phyloP scores from a whole-genome alignment of 2,329 filamentous ascomycete species.

The Ophiocordyceps polyrhachis-furcata region DNA sequence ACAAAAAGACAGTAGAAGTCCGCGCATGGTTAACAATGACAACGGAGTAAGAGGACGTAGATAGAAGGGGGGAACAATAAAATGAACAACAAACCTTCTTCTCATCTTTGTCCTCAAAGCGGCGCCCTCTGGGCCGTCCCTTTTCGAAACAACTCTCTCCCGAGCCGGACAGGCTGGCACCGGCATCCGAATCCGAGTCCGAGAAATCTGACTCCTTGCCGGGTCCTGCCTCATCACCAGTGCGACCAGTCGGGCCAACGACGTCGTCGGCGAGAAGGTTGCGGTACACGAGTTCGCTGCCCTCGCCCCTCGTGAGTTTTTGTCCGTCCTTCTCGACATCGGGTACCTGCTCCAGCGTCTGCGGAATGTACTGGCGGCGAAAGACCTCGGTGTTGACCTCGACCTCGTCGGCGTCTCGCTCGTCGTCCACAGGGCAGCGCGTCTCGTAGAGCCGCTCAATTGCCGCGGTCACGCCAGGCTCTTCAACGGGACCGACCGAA shows the following conservation, averaged over 20 bases:
- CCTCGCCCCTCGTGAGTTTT: conserved; percentile 53
- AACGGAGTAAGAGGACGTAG: not conserved
- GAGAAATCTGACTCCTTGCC: conserved; percentile 24
- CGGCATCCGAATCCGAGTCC: conserved; percentile 30
- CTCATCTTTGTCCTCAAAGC: conserved; percentile 78
- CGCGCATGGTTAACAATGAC: no score
- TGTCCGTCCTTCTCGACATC: conserved; percentile 84
- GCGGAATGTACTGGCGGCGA: conserved; percentile 88
- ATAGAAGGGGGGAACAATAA: not conserved
- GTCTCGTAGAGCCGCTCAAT: conserved; percentile 50
- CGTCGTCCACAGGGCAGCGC: conserved; percentile 27
- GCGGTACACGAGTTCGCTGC: conserved; percentile 64
- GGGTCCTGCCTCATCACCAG: not conserved
- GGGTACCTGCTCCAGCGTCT: conserved; percentile 89
- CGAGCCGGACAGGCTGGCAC: conserved; percentile 24
- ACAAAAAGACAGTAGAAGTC: no score
- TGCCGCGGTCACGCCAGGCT: conserved; percentile 38
- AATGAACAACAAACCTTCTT: conserved; percentile 41
- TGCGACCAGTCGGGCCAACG: conserved; percentile 12
- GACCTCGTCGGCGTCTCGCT: conserved; percentile 35
- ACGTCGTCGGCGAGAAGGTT: conserved; percentile 61
- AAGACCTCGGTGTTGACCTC: conserved; percentile 85
- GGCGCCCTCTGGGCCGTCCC: conserved; percentile 56
- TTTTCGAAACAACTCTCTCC: conserved; percentile 42
- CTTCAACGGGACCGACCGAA: conserved; percentile 37